Evolutionary conservation across 2,329 filamentous ascomycete species (phyloP).

Genomic region (Curvularia sp.): DNA sequence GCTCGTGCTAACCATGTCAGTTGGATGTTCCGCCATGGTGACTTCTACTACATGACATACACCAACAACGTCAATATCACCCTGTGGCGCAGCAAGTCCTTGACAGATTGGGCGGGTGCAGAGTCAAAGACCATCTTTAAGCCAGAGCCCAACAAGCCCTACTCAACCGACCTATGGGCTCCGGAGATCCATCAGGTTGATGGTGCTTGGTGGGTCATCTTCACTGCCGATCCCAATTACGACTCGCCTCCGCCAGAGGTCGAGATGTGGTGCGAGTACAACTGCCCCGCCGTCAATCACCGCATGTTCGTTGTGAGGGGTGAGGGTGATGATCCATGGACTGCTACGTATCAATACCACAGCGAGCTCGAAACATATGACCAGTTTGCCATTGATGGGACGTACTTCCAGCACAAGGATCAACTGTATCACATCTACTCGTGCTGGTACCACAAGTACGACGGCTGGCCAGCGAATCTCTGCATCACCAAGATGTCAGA

Average conservation of each 20-base stretch:
- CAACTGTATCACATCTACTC: constrained; percentile 51
- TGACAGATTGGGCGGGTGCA: constrained; percentile 56
- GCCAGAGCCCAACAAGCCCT: constrained; percentile 52
- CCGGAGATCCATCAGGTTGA: constrained; percentile 59
- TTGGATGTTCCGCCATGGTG: constrained; percentile 53
- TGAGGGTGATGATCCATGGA: constrained; percentile 54
- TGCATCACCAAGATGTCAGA: constrained; percentile 60
- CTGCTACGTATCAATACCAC: constrained; percentile 54
- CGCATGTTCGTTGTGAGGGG: constrained; percentile 60
- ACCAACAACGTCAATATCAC: constrained; percentile 55
- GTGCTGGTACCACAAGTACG: constrained; percentile 54
- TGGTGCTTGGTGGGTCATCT: constrained; percentile 60
- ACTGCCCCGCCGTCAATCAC: constrained; percentile 60
- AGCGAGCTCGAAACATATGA: constrained; percentile 58
- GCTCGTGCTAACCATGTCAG: constrained; percentile 22
- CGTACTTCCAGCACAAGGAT: constrained; percentile 56
- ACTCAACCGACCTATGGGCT: constrained; percentile 59
- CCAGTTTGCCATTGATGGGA: constrained; percentile 63
- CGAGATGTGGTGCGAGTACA: constrained; percentile 58
- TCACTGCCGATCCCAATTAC: constrained; percentile 58
- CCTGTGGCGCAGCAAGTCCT: constrained; percentile 50
- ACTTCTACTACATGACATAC: constrained; percentile 56
- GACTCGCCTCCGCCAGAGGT: constrained; percentile 57
- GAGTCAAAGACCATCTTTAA: constrained; percentile 54
- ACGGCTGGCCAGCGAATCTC: constrained; percentile 60